A percentile compares a stretch with the other conserved stretches of the same genome.
These are phyloP conservation scores for Myriosclerotinia duriaeana DNA, from an alignment of 2,329 filamentous ascomycete genomes.

Conservation along the genomic window DNA sequence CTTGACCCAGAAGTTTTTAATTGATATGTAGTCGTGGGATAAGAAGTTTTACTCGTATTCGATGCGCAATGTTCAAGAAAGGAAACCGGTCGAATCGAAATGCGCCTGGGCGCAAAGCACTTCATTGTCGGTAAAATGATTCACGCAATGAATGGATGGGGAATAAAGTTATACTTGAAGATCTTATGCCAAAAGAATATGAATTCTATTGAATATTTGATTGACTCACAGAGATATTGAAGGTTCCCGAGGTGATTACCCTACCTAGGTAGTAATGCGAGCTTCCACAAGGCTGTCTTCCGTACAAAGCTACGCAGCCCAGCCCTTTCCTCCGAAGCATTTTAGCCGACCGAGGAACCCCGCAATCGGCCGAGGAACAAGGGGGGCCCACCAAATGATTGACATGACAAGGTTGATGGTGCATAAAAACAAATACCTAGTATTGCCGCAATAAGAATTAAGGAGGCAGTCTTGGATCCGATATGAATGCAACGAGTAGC, in stretches of 20 bases:
- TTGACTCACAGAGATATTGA: constrained; percentile 5
- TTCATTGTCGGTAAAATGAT: constrained; percentile 31
- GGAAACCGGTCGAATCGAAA: constrained; percentile 6
- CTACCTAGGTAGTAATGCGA: background rate
- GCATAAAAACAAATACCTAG: constrained; percentile 5
- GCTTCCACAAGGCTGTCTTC: constrained; percentile 17
- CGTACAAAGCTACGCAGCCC: constrained; percentile 9
- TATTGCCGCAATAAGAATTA: background rate
- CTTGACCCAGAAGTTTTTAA: constrained; percentile 4
- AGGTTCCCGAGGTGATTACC: background rate
- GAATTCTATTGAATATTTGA: background rate
- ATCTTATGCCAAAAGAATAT: background rate
- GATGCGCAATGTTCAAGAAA: constrained; percentile 24
- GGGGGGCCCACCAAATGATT: constrained; percentile 10
- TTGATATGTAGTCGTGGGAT: constrained; percentile 4
- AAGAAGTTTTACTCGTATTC: background rate
- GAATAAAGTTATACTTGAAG: background rate
- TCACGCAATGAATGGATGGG: background rate
- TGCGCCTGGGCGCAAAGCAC: constrained; percentile 31
- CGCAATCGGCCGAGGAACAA: constrained; percentile 10
- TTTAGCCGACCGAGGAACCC: constrained; percentile 12
- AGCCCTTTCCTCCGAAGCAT: constrained; percentile 5
- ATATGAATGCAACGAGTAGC: background rate
- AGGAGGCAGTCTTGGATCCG: background rate
- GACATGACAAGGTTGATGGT: background rate